phyloP scores from a whole-genome alignment of 192 early-diverging fungal species.

The Lobosporangium transversale region DNA sequence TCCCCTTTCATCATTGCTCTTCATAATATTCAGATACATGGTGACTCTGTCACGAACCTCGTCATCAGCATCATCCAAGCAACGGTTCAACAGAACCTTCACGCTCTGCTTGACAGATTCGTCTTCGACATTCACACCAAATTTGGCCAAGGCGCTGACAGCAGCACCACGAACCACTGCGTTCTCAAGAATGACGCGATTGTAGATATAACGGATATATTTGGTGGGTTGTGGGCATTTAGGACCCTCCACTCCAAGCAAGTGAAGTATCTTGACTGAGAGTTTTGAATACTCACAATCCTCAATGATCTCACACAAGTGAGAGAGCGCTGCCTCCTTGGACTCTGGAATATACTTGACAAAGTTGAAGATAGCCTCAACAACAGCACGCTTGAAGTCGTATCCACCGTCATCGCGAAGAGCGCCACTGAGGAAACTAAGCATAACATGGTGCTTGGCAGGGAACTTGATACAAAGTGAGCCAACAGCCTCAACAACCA shows the following conservation, averaged over 20 bases:
- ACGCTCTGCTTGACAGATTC: slow-evolving; percentile 75
- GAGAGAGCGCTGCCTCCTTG: slow-evolving; percentile 93
- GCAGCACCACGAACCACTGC: slow-evolving; percentile 96
- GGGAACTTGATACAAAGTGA: slow-evolving; percentile 98
- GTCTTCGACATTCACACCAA: slow-evolving; percentile 87
- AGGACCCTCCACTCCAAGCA: slow-evolving; percentile 95
- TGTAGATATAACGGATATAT: slow-evolving; percentile 99
- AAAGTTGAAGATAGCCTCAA: slow-evolving; percentile 97
- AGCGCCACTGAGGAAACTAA: slow-evolving; percentile 91
- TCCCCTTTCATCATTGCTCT: slow-evolving; percentile 64
- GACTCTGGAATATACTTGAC: slow-evolving; percentile 93
- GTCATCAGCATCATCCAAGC: slow-evolving; percentile 97
- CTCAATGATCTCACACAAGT: slow-evolving; percentile 99
- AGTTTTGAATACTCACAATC: slow-evolving; percentile 99
- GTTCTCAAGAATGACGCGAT: slow-evolving; percentile 97
- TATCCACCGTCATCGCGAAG: slow-evolving; percentile 98
- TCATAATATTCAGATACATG: slow-evolving; percentile 85
- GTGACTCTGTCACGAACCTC: slow-evolving; percentile 97
- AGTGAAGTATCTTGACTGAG: slow-evolving; percentile 95
- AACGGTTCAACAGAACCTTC: slow-evolving; percentile 89
- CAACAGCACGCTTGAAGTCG: slow-evolving; percentile 95
- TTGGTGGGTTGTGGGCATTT: slow-evolving; percentile 90
- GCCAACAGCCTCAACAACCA: slow-evolving; percentile 98
- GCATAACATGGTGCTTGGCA: slow-evolving; percentile 90
- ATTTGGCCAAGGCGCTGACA: slow-evolving; percentile 94